Evolutionary conservation across 208 protist genomes (phyloP), one percentile per base, ranked within the genome.

Genomic region (Wallacemonas collosoma): DNA sequence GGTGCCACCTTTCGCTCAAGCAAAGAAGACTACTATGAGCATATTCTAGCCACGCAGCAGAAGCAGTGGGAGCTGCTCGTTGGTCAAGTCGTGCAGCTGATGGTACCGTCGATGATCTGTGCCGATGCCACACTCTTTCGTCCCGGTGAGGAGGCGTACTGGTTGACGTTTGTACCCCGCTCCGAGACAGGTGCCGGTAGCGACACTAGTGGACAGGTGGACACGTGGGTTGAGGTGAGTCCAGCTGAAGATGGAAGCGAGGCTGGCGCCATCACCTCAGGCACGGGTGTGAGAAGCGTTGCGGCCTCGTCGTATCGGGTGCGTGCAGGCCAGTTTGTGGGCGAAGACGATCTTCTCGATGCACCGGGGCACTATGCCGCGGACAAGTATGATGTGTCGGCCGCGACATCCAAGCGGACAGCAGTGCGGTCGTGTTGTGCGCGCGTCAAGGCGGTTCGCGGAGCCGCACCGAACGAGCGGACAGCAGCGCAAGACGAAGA

Each of bases 11-110:
- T 83, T 44, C 83, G 76, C 36, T 85, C 83, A 17, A 82, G 72
- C 4, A 74, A 80, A 3, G 83, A 88, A 71, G 83, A 85, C 38
- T 66, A 78, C 56, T 85, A 88, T 71, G 71, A 57, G 58, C 40
- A 65, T 1, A 64, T 66, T 12, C 26, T 64, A 6, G 72, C 67
- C 15, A 64, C 41, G 15, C 83, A 88, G 66, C 71, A 80, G 2
- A 6, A 45, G 38, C 83, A 88, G 66, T 85, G 83, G 79, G 58
- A 68, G 53, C 71, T 68, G 39, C 44, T 85, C 15, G 36, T 80
- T 7, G 54, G 64, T 15, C 78, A 81, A 36, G 41, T 88, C 3
- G 48, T 75, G 9, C 48, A 80, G 15, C 26, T 68, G 3, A 67
- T 83, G 47, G 15, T 50, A 47, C 72, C 73, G 45, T 45, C 70